phyloP scores from a whole-genome alignment of 2,329 filamentous ascomycete species.

The Xylariaceae sp. region DNA sequence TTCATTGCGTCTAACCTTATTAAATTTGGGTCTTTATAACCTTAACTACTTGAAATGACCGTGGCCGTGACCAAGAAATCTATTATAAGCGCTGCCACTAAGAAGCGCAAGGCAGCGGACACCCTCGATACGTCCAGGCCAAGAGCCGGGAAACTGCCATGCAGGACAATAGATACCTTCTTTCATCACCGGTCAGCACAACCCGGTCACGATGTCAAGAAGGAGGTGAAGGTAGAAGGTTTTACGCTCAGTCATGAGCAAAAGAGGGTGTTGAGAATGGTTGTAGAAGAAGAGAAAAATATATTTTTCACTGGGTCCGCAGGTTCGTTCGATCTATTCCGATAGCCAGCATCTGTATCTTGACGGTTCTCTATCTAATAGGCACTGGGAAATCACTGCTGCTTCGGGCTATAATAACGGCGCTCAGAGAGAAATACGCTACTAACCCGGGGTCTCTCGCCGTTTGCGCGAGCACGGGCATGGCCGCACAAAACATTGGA shows the following conservation, averaged over 20 bases:
- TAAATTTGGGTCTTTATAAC: not conserved
- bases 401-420: constrained; percentile 71
- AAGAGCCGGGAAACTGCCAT: not conserved
- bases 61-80: not conserved
- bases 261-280: constrained; percentile 65
- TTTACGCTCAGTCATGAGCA: constrained; percentile 66
- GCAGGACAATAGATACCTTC: not conserved
- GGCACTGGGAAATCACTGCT: constrained; percentile 77
- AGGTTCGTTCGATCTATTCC: not conserved
- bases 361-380: too few relatives aligned
- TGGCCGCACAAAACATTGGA: constrained; percentile 75
- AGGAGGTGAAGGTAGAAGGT: not conserved
- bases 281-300: constrained; percentile 67
- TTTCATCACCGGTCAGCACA: not conserved
- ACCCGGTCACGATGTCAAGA: not conserved
- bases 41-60: not conserved
- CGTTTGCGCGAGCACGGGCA: constrained; percentile 74
- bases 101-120: not conserved
- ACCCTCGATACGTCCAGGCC: not conserved
- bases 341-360: too few relatives aligned
- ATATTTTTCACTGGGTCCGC: constrained; percentile 81
- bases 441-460: constrained; percentile 68
- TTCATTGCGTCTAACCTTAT: not conserved
- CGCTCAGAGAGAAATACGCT: constrained; percentile 62
- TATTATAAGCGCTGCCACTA: not conserved